Evolutionary conservation across 2,329 filamentous ascomycete species (phyloP).

Genomic region (Aspergillus pseudoglaucus): DNA sequence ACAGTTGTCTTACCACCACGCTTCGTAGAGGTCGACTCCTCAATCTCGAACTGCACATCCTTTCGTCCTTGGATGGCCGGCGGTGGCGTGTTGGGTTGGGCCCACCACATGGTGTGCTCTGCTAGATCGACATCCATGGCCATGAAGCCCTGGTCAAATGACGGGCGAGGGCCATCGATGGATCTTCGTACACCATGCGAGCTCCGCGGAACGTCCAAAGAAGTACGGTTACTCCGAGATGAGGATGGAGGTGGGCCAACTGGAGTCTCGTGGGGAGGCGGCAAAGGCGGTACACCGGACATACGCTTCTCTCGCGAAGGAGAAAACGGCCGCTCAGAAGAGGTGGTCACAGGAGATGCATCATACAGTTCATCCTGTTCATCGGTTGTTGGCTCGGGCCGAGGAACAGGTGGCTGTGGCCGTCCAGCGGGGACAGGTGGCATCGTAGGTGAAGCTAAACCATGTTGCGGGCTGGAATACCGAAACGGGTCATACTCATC

Average conservation of each 20-base stretch:
- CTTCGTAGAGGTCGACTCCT: slow-evolving; percentile 66
- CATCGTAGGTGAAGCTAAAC: slow-evolving; percentile 20
- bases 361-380: slow-evolving; percentile 44
- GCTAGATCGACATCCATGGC: slow-evolving; percentile 81
- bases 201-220: slow-evolving; percentile 57
- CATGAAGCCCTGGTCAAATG: slow-evolving; percentile 73
- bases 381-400: slow-evolving; percentile 23
- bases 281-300: slow-evolving; percentile 44
- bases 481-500: slow-evolving; percentile 47
- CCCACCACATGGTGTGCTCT: slow-evolving; percentile 76
- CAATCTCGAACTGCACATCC: slow-evolving; percentile 75
- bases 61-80: slow-evolving; percentile 74
- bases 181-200: slow-evolving; percentile 53
- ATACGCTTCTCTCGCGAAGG: slow-evolving; percentile 35
- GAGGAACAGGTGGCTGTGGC: slow-evolving; percentile 14
- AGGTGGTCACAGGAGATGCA: slow-evolving; percentile 33
- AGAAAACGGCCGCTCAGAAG: slow-evolving; percentile 24
- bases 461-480: slow-evolving; percentile 39
- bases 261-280: slow-evolving; percentile 30
- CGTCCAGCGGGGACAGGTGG: slow-evolving; percentile 17
- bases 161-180: slow-evolving; percentile 68
- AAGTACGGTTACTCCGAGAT: slow-evolving; percentile 48
- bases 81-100: slow-evolving; percentile 69
- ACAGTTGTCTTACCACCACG: slow-evolving; percentile 64
- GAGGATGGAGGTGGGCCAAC: slow-evolving; percentile 40